Conservation (phyloP, 2,329 filamentous ascomycete species). For the Ramularia collo-cygni region DNA sequence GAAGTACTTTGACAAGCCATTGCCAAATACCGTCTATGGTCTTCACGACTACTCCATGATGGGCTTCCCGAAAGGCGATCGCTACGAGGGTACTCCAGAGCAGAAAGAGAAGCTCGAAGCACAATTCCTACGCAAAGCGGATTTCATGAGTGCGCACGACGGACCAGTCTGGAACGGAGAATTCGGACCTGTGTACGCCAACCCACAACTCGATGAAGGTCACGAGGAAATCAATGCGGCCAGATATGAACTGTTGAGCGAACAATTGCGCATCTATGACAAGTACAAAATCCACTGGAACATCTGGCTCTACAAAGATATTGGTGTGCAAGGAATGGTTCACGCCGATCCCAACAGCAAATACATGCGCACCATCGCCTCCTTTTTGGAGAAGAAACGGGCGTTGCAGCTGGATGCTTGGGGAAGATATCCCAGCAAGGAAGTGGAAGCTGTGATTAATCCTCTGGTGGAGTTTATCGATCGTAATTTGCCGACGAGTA, state of each 20-base stretch:
- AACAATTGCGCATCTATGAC: constrained; percentile 47
- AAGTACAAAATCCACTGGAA: constrained; percentile 49
- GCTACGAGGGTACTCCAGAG: constrained; percentile 37
- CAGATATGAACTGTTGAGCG: constrained; percentile 37
- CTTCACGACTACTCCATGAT: constrained; percentile 49
- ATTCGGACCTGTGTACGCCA: constrained; percentile 44
- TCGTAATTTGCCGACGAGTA: constrained; percentile 20
- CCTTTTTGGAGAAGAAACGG: constrained; percentile 52
- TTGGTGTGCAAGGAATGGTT: constrained; percentile 30
- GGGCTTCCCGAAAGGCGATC: constrained; percentile 42
- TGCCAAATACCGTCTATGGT: constrained; percentile 45
- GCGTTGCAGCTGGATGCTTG: constrained; percentile 49
- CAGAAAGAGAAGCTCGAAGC: constrained; percentile 40
- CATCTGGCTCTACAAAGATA: constrained; percentile 40
- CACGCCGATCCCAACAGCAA: constrained; percentile 16
- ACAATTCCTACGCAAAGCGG: constrained; percentile 41
- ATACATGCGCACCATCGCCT: constrained; percentile 45
- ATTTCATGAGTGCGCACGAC: constrained; percentile 40
- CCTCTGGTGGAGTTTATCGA: constrained; percentile 32
- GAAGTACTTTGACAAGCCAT: constrained; percentile 35
- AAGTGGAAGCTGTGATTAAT: constrained; percentile 40
- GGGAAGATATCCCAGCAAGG: constrained; percentile 36
- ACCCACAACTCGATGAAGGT: constrained; percentile 33
- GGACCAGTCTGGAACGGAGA: constrained; percentile 47
- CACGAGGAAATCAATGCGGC: constrained; percentile 36